These are phyloP conservation scores for Alternaria solani DNA, from an alignment of 2,329 filamentous ascomycete species.

Conservation along the genomic window DNA sequence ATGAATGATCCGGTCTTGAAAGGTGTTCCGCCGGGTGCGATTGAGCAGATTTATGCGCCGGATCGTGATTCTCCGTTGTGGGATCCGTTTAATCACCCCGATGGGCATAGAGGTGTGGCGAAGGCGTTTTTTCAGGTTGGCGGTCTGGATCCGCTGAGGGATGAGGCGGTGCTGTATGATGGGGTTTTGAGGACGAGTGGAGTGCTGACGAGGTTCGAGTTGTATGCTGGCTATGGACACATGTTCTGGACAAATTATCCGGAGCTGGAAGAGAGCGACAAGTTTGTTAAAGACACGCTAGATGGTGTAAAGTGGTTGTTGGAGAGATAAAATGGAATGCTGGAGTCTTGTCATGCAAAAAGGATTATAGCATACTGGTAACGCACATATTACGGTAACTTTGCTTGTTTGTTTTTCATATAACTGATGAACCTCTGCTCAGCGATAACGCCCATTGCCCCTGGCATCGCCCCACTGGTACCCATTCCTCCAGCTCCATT, in stretches of 20 bases:
- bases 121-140: conserved; percentile 59
- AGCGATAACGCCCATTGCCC: background rate
- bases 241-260: conserved; percentile 53
- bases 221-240: conserved; percentile 55
- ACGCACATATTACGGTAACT: background rate
- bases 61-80: conserved; percentile 40
- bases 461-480: background rate
- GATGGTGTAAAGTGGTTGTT: conserved; percentile 43
- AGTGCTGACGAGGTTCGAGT: conserved; percentile 52
- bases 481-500: background rate
- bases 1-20: conserved; percentile 36
- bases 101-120: conserved; percentile 52
- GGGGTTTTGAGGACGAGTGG: conserved; percentile 48
- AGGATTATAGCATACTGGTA: background rate
- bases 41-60: conserved; percentile 35
- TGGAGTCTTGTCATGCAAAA: background rate
- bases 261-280: conserved; percentile 30
- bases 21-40: conserved; percentile 12
- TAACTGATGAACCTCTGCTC: background rate
- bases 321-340: conserved; percentile 13
- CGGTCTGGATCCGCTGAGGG: conserved; percentile 59
- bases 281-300: conserved; percentile 40
- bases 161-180: conserved; percentile 60
- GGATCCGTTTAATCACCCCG: conserved; percentile 46
- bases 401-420: background rate